A percentile compares a stretch with the other conserved stretches of the same genome.
These are phyloP conservation scores for Ustanciosporium gigantosporum DNA, from an alignment of 1,284 basidiomycete species.

Conservation along the genomic window DNA sequence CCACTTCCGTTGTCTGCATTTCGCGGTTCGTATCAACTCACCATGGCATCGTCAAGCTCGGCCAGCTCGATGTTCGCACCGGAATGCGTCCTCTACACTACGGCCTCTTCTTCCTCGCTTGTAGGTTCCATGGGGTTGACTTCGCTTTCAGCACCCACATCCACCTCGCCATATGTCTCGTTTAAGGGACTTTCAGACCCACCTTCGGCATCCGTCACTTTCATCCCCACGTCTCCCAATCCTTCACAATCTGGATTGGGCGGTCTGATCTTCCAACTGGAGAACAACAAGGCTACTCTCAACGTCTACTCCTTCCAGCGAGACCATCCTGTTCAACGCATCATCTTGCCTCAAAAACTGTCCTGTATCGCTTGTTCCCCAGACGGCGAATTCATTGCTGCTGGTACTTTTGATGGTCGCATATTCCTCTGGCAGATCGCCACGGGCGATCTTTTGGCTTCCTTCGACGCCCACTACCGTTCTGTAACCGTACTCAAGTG, in stretches of 20 bases:
- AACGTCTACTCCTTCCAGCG: slow-evolving; percentile 84
- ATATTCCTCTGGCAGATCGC: slow-evolving; percentile 94
- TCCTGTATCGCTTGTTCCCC: slow-evolving; percentile 76
- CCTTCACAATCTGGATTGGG: slow-evolving; percentile 71
- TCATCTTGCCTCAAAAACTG: slow-evolving; percentile 86
- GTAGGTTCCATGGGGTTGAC: slow-evolving; percentile 41
- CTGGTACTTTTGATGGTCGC: slow-evolving; percentile 82
- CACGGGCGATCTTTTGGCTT: slow-evolving; percentile 83
- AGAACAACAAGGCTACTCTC: slow-evolving; percentile 77
- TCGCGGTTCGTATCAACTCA: too few species aligned
- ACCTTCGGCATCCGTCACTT: slow-evolving; percentile 31
- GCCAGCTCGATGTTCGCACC: slow-evolving; percentile 32
- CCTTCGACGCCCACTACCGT: slow-evolving; percentile 94
- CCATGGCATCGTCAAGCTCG: too few species aligned
- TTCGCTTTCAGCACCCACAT: slow-evolving; percentile 30
- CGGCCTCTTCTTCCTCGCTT: slow-evolving; percentile 35
- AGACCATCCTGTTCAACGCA: slow-evolving; percentile 68
- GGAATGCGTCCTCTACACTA: slow-evolving; percentile 46
- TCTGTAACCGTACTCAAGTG: slow-evolving; percentile 80
- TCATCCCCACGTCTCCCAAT: slow-evolving; percentile 29
- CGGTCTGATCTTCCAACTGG: slow-evolving; percentile 74
- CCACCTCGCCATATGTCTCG: slow-evolving; percentile 43
- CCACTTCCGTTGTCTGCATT: too few species aligned
- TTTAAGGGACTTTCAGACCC: slow-evolving; percentile 46
- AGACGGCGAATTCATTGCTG: slow-evolving; percentile 77